These are phyloP conservation scores for Pseudogymnoascus sp. DNA, from an alignment of 2,329 filamentous ascomycete species.

Conservation along the genomic window DNA sequence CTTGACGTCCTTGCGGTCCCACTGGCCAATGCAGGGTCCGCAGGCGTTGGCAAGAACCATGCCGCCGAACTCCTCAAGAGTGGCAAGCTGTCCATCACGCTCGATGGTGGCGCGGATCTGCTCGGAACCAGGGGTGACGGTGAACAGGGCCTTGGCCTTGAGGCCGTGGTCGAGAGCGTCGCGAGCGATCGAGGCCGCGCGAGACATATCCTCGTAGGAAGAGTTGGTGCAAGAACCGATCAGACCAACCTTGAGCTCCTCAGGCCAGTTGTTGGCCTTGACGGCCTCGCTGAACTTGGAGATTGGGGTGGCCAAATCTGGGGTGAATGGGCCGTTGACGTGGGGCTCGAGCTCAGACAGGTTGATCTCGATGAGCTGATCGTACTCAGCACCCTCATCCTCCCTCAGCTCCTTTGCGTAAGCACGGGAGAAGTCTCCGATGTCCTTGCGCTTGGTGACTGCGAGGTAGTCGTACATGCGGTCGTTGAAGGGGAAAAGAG, in stretches of 20 bases:
- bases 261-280: conserved; percentile 90
- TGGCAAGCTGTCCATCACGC: conserved; percentile 83
- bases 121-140: conserved; percentile 92
- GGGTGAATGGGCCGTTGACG: conserved; percentile 98
- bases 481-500: conserved; percentile 95
- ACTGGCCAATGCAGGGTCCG: conserved; percentile 87
- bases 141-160: conserved; percentile 90
- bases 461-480: conserved; percentile 93
- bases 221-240: conserved; percentile 98
- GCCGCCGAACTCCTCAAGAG: conserved; percentile 92
- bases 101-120: conserved; percentile 90
- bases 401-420: conserved; percentile 81
- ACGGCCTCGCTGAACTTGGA: conserved; percentile 95
- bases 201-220: conserved; percentile 81
- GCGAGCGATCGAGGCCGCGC: conserved; percentile 81
- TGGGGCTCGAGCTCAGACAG: conserved; percentile 91
- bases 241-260: conserved; percentile 91
- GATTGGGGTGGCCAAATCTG: conserved; percentile 93
- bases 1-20: conserved; percentile 88
- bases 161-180: conserved; percentile 87
- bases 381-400: conserved; percentile 89
- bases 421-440: conserved; percentile 78
- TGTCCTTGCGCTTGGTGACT: conserved; percentile 81
- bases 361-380: conserved; percentile 94
- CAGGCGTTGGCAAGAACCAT: conserved; percentile 94